phyloP scores from a whole-genome alignment of 352 stramenopile genomes.

The Globisporangium carolinianum region DNA sequence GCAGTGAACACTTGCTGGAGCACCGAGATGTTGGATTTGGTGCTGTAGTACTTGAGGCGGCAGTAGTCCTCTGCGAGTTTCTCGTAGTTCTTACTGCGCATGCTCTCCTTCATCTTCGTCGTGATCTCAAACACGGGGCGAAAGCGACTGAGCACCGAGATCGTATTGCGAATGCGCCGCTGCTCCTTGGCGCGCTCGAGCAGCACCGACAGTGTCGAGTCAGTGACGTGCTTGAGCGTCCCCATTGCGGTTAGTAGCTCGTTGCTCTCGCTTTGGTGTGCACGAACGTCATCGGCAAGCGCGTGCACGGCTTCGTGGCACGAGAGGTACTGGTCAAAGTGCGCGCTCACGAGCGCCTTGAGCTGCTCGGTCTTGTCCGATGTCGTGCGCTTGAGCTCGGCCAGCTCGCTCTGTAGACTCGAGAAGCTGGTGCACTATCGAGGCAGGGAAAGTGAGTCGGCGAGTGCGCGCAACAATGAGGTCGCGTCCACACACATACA shows the following conservation, averaged over 20 bases:
- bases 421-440: slow-evolving; percentile 51
- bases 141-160: slow-evolving; percentile 59
- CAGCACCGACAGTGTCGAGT: slow-evolving; percentile 73
- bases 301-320: slow-evolving; percentile 72
- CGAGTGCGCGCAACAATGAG: not conserved
- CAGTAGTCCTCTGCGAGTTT: slow-evolving; percentile 70
- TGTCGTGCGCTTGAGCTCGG: slow-evolving; percentile 59
- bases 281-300: slow-evolving; percentile 50
- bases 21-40: slow-evolving; percentile 50
- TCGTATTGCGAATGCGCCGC: slow-evolving; percentile 65
- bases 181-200: slow-evolving; percentile 67
- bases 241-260: slow-evolving; percentile 44
- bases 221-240: slow-evolving; percentile 46
- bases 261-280: slow-evolving; percentile 55
- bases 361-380: slow-evolving; percentile 83
- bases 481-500: not conserved
- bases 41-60: slow-evolving; percentile 55
- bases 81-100: slow-evolving; percentile 57
- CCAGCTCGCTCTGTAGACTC: slow-evolving; percentile 54
- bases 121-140: slow-evolving; percentile 69
- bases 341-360: slow-evolving; percentile 69
- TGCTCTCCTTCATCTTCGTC: slow-evolving; percentile 65
- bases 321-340: slow-evolving; percentile 81
- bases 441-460: not conserved
- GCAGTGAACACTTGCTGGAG: slow-evolving; percentile 52